Evolutionary conservation across 2,329 filamentous ascomycete genomes (phyloP), one percentile per base, ranked within the genome.

Genomic region (Epichloe bromicola): DNA sequence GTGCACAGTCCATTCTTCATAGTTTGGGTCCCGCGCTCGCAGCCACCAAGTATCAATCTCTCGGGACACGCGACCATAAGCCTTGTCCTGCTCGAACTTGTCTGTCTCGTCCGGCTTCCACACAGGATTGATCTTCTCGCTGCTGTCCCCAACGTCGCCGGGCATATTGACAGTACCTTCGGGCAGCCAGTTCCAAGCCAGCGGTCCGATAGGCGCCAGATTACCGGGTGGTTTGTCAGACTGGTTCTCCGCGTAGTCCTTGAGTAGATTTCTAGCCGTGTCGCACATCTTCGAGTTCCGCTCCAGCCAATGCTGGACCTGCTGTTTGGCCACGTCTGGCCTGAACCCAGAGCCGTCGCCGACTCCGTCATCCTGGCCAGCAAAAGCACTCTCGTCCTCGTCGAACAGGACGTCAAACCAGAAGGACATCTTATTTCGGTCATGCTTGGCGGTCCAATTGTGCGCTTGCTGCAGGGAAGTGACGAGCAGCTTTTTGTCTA

Each of bases 361-460:
- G n/a, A 75, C 65, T 2, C 67, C 67, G 51, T 82, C 77, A 38
- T 79, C 74, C 2, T 74, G 70, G 44, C 71, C 70, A 8, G 70
- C 70, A 33, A 70, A 65, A 3, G 66, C 67, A 6, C 69, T 69
- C 33, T 75, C 73, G 33, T 79, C 73, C 36, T 79, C 78, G 50
- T 84, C 80, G 50, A 83, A 83, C 7, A 85, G 66, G 30, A 83
- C 78, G 50, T 80, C 78, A 51, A 77, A 78, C 80, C 81, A 85
- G 54, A 85, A 84, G 0, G 76, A 73, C 79, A 83, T 84, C 61
- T 85, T 85, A 63, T 83, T 83, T 37, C 81, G 70, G 59, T 84
- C 80, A 58, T 84, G 81, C 54, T 82, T 82, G 51, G 80, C 80
- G 1, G 79, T 82, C 79, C 81, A 83, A 61, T 85, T 85, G 57